Evolutionary conservation across 2,329 filamentous ascomycete species (phyloP).

Genomic region (Sordariomycetes sp.): DNA sequence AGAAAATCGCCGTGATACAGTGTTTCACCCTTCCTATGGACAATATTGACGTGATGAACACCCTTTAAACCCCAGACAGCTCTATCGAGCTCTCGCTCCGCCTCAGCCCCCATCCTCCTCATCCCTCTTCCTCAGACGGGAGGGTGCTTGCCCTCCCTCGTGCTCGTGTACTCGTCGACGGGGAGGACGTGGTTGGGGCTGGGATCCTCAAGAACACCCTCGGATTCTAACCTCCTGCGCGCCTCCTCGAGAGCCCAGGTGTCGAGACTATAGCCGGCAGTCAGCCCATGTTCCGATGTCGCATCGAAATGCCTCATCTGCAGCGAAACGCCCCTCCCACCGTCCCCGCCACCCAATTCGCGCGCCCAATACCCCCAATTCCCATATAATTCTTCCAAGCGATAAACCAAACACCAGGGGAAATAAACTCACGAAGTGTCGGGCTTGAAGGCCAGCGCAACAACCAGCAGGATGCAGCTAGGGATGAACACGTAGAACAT

Average conservation of each 20-base stretch:
- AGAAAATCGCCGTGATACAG: neutral
- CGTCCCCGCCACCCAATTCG: neutral
- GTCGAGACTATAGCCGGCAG: conserved; percentile 62
- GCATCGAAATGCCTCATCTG: conserved; percentile 15
- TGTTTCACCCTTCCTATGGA: neutral
- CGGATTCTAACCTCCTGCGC: conserved; percentile 83
- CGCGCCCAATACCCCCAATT: neutral
- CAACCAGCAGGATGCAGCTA: conserved; percentile 58
- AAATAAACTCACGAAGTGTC: conserved; percentile 80
- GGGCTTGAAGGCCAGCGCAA: conserved; percentile 92
- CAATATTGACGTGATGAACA: neutral
- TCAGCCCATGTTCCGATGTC: neutral
- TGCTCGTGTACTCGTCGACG: conserved; percentile 6
- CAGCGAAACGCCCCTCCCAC: neutral
- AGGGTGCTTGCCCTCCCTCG: conserved; percentile 4
- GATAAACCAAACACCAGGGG: neutral
- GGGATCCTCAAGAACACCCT: conserved; percentile 84
- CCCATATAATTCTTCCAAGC: neutral
- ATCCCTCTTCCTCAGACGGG: neutral
- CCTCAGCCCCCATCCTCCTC: neutral
- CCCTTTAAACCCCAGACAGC: neutral
- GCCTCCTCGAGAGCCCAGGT: conserved; percentile 98
- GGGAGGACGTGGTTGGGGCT: conserved; percentile 39
- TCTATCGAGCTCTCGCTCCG: neutral
- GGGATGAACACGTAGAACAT: conserved; percentile 81